Evolutionary conservation across 208 protist genomes (phyloP).

Genomic region (Borovskyia barvae): DNA sequence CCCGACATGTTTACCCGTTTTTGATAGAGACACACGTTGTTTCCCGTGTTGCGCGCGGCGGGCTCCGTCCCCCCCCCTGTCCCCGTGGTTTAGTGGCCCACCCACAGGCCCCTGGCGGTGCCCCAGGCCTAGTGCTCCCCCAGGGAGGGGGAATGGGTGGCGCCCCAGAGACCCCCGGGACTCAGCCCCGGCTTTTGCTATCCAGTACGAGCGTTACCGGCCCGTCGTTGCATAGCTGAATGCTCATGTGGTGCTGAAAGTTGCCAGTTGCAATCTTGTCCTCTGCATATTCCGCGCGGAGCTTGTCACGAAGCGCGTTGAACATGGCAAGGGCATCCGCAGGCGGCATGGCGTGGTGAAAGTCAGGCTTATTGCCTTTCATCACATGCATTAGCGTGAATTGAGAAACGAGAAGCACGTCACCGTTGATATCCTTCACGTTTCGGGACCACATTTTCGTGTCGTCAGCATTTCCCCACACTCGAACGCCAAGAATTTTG

Average conservation of each 20-base stretch:
- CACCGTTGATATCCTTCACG: conserved; percentile 83
- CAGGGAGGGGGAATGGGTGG: not conserved
- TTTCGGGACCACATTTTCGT: conserved; percentile 74
- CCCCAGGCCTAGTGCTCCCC: too few relatives aligned
- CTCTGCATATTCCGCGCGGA: conserved; percentile 44
- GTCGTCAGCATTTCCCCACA: conserved; percentile 69
- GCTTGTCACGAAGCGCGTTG: conserved; percentile 61
- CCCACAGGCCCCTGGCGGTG: too few relatives aligned
- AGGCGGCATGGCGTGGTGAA: conserved; percentile 86
- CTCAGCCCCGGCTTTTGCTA: conserved; percentile 40
- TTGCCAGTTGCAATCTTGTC: conserved; percentile 77
- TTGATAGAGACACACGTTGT: too few relatives aligned
- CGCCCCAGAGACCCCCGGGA: too few relatives aligned
- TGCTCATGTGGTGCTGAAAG: conserved; percentile 89
- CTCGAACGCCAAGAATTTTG: conserved; percentile 67
- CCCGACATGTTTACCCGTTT: too few relatives aligned
- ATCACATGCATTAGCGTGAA: conserved; percentile 90
- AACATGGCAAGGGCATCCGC: conserved; percentile 76
- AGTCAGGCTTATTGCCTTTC: conserved; percentile 91
- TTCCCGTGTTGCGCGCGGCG: too few relatives aligned
- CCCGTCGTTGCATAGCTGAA: conserved; percentile 81
- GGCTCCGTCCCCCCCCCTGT: too few relatives aligned
- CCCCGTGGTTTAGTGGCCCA: too few relatives aligned
- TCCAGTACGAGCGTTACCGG: conserved; percentile 89
- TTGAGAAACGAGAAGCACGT: conserved; percentile 86